Conservation (phyloP, 2,329 filamentous ascomycete species). For the Fusarium temperatum region DNA sequence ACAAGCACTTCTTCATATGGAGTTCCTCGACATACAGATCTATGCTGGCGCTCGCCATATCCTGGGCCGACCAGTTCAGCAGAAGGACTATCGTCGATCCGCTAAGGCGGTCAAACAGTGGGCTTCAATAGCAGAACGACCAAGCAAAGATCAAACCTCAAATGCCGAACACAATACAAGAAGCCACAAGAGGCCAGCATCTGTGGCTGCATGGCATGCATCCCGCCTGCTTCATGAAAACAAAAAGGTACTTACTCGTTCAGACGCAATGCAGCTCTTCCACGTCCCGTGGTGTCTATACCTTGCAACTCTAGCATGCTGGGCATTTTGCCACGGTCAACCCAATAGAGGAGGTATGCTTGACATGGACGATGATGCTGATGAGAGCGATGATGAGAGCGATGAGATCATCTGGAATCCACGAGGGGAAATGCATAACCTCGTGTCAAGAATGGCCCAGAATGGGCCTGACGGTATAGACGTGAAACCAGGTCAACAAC, state of each 20-base stretch:
- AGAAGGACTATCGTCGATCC: background rate
- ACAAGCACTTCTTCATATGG: background rate
- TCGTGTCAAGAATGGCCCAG: background rate
- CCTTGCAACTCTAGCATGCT: background rate
- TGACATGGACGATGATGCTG: background rate
- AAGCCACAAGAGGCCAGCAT: background rate
- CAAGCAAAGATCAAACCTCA: background rate
- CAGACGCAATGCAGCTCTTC: conserved; percentile 4
- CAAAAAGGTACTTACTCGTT: background rate
- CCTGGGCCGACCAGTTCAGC: background rate
- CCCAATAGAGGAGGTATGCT: background rate
- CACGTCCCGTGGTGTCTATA: conserved; percentile 4
- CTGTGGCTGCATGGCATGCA: background rate
- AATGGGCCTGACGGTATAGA: background rate
- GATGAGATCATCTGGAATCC: background rate
- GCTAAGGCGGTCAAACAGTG: background rate
- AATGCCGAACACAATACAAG: background rate
- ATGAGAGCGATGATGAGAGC: background rate
- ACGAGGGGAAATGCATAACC: background rate
- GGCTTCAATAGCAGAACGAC: background rate
- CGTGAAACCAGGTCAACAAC: background rate
- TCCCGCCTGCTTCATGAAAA: background rate
- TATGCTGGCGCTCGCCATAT: background rate
- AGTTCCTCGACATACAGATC: background rate
- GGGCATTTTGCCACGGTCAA: background rate